A percentile compares a stretch with the other conserved stretches of the same genome.
Conservation (phyloP, 805 yeast species). For the Danielozyma ontarioensis region DNA sequence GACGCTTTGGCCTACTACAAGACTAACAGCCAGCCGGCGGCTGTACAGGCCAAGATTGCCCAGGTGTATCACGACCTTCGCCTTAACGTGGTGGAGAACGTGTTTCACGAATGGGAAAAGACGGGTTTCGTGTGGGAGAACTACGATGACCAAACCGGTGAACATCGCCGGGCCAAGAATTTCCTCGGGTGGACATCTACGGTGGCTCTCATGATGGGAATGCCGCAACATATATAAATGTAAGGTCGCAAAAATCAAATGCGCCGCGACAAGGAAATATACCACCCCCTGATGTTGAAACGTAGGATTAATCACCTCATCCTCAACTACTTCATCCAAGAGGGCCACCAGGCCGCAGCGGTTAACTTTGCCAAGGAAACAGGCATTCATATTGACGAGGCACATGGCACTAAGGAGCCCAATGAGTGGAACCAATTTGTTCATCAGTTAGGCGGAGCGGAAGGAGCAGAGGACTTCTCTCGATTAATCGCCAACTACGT, state of each 20-base stretch:
- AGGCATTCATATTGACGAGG: conserved; percentile 20
- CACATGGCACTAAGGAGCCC: not conserved
- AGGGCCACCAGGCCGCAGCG: conserved; percentile 73
- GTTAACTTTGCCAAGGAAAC: conserved; percentile 55
- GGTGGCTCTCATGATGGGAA: conserved; percentile 73
- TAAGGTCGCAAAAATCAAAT: not conserved
- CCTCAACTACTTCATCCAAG: conserved; percentile 69
- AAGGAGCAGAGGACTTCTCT: conserved; percentile 7
- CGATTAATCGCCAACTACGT: conserved; percentile 6
- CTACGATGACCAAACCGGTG: conserved; percentile 73
- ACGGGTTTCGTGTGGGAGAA: conserved; percentile 92
- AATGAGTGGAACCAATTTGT: conserved; percentile 4
- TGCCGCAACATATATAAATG: conserved; percentile 51
- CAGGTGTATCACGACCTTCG: conserved; percentile 55
- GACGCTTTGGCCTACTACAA: conserved; percentile 63
- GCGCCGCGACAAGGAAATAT: too few species aligned
- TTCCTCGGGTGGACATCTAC: conserved; percentile 94
- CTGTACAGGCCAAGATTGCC: not conserved
- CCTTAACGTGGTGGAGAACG: conserved; percentile 60
- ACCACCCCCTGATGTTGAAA: conserved; percentile 12
- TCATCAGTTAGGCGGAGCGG: conserved; percentile 6
- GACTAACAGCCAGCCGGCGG: not conserved
- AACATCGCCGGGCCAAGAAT: conserved; percentile 76
- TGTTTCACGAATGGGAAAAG: conserved; percentile 59
- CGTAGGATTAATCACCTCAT: conserved; percentile 48